Evolutionary conservation across 148 eudicot species (phyloP).

Genomic region (Amaranthus palmeri): DNA sequence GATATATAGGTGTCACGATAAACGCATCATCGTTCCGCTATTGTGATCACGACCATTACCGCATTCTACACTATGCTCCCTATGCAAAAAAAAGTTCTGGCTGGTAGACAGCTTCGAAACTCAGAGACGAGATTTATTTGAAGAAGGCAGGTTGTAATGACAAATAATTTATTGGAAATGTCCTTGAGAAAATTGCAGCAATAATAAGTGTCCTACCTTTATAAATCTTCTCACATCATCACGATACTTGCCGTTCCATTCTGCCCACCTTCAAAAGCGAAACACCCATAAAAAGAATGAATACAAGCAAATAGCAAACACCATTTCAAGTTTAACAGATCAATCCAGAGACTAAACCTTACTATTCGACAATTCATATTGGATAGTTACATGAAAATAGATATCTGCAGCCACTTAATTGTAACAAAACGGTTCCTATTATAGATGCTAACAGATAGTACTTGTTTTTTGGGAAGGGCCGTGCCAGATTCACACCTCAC

Average conservation of each 20-base stretch:
- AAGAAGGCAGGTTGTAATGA: too few species aligned
- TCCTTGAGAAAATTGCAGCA: neutral
- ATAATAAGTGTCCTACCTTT: constrained; percentile 41
- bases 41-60: too few species aligned
- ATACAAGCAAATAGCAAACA: neutral
- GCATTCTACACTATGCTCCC: too few species aligned
- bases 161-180: neutral
- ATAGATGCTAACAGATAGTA: too few species aligned
- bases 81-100: too few species aligned
- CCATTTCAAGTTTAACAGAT: neutral
- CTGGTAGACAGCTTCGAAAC: too few species aligned
- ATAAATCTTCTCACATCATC: constrained; percentile 86
- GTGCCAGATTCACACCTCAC: too few species aligned
- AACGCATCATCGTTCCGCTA: too few species aligned
- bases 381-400: neutral
- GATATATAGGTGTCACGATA: too few species aligned
- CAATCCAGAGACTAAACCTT: neutral
- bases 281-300: constrained; percentile 7
- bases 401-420: neutral
- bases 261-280: constrained; percentile 80
- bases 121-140: too few species aligned
- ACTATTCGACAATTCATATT: neutral
- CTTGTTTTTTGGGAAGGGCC: too few species aligned
- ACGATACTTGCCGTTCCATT: constrained; percentile 98
- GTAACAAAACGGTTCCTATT: too few species aligned